phyloP scores from a whole-genome alignment of 23 red algal species.

The Gracilaria gracilis region DNA sequence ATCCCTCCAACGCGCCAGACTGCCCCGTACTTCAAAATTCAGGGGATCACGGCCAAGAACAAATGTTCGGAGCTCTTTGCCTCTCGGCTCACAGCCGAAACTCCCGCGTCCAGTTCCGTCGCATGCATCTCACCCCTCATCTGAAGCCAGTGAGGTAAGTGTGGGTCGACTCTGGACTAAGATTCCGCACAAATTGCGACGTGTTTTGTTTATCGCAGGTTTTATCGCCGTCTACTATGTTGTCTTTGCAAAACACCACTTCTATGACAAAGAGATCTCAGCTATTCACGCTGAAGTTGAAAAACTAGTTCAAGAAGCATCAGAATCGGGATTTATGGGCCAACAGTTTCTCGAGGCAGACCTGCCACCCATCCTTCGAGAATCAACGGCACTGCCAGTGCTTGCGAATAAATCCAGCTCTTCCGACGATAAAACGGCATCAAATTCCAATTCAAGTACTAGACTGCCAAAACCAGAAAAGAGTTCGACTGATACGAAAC shows the following conservation, averaged over 20 bases:
- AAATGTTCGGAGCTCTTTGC: background rate
- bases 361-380: constrained; percentile 46
- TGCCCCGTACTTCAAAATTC: constrained; percentile 10
- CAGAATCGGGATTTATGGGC: constrained; percentile 35
- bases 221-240: constrained; percentile 56
- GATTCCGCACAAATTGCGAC: constrained; percentile 31
- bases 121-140: background rate
- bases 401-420: background rate
- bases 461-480: background rate
- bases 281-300: constrained; percentile 54
- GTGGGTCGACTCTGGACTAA: background rate
- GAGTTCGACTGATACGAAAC: background rate
- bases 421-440: background rate
- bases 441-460: constrained; percentile 2
- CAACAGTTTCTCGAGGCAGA: constrained; percentile 59
- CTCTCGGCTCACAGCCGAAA: background rate
- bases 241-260: constrained; percentile 67
- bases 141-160: constrained; percentile 5
- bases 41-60: constrained; percentile 7
- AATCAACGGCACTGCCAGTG: background rate
- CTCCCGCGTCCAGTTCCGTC: background rate
- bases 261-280: constrained; percentile 56
- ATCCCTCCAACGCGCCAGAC: background rate
- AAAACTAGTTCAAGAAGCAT: constrained; percentile 42
- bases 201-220: constrained; percentile 22